These are phyloP conservation scores for Cordyceps javanica DNA, from an alignment of 2,329 filamentous ascomycete species.

Conservation along the genomic window DNA sequence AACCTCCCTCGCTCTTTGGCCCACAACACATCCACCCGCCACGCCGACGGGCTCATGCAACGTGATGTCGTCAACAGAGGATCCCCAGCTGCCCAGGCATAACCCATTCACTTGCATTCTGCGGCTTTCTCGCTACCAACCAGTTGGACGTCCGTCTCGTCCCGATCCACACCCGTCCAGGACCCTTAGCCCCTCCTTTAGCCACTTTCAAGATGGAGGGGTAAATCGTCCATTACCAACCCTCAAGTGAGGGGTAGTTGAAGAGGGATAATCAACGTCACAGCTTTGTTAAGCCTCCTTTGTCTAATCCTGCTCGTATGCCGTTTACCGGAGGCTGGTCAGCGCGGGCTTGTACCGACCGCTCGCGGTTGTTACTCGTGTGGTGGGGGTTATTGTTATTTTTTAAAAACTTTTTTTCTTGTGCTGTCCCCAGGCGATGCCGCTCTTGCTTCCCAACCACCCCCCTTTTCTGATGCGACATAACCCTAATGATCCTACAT, in stretches of 20 bases:
- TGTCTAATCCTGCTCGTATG: neutral
- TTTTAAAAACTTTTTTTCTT: no score
- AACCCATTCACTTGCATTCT: slow-evolving; percentile 5
- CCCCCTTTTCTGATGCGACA: neutral
- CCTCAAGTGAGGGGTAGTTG: slow-evolving; percentile 11
- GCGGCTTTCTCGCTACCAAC: slow-evolving; percentile 7
- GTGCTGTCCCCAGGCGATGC: neutral
- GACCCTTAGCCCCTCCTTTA: slow-evolving; percentile 10
- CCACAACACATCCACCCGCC: neutral
- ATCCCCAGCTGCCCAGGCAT: neutral
- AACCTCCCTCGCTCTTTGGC: neutral
- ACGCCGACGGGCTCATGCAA: neutral
- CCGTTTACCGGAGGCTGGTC: neutral
- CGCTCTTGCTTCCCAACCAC: neutral
- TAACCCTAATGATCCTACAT: neutral
- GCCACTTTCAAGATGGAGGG: slow-evolving; percentile 12
- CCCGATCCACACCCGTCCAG: slow-evolving; percentile 4
- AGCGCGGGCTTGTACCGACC: no score
- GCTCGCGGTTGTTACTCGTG: neutral
- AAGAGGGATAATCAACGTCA: neutral
- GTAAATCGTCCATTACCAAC: slow-evolving; percentile 4
- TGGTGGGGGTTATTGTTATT: neutral
- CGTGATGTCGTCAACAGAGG: neutral
- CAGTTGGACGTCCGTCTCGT: slow-evolving; percentile 6
- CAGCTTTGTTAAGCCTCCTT: neutral